Evolutionary conservation across 2,329 filamentous ascomycete genomes (phyloP), one percentile per base, ranked within the genome.

Genomic region (Achaetomium macrosporum): DNA sequence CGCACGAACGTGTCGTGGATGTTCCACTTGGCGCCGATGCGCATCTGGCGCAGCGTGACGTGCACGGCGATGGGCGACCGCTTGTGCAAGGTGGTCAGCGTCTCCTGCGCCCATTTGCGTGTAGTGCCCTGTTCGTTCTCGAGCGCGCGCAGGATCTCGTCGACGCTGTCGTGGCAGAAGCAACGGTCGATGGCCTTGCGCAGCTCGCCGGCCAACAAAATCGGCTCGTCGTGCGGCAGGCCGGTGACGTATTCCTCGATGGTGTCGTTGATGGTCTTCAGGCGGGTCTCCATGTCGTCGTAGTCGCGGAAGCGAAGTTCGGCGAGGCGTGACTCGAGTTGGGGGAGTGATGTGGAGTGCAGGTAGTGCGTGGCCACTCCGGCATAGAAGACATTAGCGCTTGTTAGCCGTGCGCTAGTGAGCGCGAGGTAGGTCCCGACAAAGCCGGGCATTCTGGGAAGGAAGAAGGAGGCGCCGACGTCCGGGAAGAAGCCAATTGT

Each of bases 401-500:
- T 93, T 56, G 78, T 84, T 57, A 99, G 74, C 58, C 83, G 81
- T 66, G 92, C 87, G 66, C 90, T 93, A 8, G 93, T 99, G 58
- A 99, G 77, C 17, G 90, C 93, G 41, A 99, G 83, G 71, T 97
- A 99, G 17, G 88, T 96, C 53, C 93, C 93, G 51, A 95, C 72
- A 54, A 84, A 76, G 46, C 93, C 93, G 63, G 95, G 84, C 77
- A 99, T 84, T 58, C 90, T 81, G 15, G 93, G 89, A 50, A 99
- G 77, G 77, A 97, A 97, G 76, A 97, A 99, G 11, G 89, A 95
- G 31, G 87, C 95, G 56, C 93, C 93, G 45, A 99, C 93, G 65
- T 99, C 95, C 7, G 95, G 93, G 78, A 99, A 99, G 77, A 97
- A 96, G 37, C 93, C 93, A 66, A 99, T 99, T 9, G 84, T 95